A percentile compares a stretch with the other conserved stretches of the same genome.
Conservation (phyloP, 2,329 filamentous ascomycete species). For the Harringtonia aguacate region DNA sequence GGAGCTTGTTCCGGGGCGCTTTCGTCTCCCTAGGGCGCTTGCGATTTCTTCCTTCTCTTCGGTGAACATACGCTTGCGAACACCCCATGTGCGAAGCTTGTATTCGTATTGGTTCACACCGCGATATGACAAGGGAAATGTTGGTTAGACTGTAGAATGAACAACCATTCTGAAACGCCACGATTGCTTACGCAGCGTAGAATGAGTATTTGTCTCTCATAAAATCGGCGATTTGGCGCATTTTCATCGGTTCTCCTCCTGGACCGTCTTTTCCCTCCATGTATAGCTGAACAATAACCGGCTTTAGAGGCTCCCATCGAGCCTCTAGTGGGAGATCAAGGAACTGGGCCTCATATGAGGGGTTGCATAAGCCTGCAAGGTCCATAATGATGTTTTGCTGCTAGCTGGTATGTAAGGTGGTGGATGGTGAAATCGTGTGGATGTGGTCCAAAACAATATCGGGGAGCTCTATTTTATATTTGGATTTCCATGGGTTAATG, state of each 20-base stretch:
- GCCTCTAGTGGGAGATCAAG: neutral
- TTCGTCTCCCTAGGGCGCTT: neutral
- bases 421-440: too few relatives aligned
- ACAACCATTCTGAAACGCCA: too few relatives aligned
- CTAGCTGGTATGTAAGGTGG: neutral
- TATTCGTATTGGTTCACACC: neutral
- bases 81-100: neutral
- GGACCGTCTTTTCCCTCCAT: neutral
- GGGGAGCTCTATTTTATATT: too few relatives aligned
- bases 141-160: neutral
- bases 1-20: neutral
- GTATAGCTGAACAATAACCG: neutral
- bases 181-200: neutral
- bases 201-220: neutral
- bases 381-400: neutral
- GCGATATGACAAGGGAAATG: neutral
- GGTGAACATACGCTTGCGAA: neutral
- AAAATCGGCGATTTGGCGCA: neutral
- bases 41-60: neutral
- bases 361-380: neutral
- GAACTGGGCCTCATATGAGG: neutral
- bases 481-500: too few relatives aligned
- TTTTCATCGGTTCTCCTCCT: neutral
- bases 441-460: too few relatives aligned
- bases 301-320: neutral